Conservation (phyloP, 371 early-diverging fungal genomes). For the Mucor piriformis region DNA sequence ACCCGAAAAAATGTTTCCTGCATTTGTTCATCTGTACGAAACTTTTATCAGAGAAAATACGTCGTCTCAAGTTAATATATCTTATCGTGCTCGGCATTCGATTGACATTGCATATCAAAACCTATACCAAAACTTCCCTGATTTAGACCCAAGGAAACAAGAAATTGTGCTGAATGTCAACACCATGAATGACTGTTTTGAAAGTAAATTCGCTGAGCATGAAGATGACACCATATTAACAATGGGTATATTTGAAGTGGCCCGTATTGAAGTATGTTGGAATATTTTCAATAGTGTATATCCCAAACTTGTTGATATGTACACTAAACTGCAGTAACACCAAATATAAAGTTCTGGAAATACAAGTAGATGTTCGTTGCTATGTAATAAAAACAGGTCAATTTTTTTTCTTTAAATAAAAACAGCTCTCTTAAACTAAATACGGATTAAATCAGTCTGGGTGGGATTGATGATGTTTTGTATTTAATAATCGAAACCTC, state of each 20-base stretch:
- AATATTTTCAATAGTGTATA: conserved; percentile 47
- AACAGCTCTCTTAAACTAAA: no score
- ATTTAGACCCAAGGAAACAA: background rate
- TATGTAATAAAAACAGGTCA: no score
- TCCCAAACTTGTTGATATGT: conserved; percentile 35
- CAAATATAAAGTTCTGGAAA: no score
- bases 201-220: background rate
- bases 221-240: background rate
- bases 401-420: no score
- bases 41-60: conserved; percentile 36
- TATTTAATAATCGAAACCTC: no score
- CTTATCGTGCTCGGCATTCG: conserved; percentile 30
- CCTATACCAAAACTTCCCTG: conserved; percentile 5
- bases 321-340: background rate
- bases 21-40: conserved; percentile 37
- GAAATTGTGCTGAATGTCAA: background rate
- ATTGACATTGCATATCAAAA: conserved; percentile 22
- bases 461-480: no score
- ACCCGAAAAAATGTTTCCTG: conserved; percentile 15
- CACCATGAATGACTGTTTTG: background rate
- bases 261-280: conserved; percentile 47
- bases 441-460: no score
- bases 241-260: conserved; percentile 28
- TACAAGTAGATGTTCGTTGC: no score
- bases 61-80: conserved; percentile 44